Percentiles rank a stretch among this genome's conserved stretches.
phyloP scores from a whole-genome alignment of 257 asterid species.

The Solanum medicagineum region DNA sequence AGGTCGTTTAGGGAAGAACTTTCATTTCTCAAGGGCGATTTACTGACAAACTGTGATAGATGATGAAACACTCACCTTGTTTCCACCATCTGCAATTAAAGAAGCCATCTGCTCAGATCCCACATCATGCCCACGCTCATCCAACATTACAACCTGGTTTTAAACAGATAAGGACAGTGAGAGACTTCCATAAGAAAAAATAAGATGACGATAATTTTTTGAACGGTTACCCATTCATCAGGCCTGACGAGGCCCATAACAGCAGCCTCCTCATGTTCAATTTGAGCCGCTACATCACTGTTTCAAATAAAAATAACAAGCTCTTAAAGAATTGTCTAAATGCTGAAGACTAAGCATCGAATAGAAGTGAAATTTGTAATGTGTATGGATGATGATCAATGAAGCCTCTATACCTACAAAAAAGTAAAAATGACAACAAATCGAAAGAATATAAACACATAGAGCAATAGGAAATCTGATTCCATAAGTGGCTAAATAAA shows the following conservation, averaged over 20 bases:
- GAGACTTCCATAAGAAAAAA: neutral
- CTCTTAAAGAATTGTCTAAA: neutral
- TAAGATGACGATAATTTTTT: neutral
- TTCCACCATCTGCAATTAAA: conserved; percentile 59
- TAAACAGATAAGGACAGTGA: neutral
- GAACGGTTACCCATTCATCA: conserved; percentile 57
- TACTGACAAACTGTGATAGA: neutral
- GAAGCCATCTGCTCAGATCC: conserved; percentile 72
- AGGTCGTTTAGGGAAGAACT: neutral
- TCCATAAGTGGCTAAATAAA: neutral
- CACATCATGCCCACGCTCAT: conserved; percentile 51
- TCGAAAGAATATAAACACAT: neutral
- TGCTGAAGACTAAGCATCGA: neutral
- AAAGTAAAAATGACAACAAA: neutral
- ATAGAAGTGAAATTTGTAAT: neutral
- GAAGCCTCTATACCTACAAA: neutral
- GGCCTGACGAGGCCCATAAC: conserved; percentile 45
- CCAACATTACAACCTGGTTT: conserved; percentile 68
- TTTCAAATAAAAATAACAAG: neutral
- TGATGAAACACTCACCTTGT: conserved; percentile 25
- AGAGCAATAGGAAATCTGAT: neutral
- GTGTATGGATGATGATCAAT: neutral
- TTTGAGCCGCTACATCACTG: conserved; percentile 62
- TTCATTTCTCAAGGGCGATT: neutral
- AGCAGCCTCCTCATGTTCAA: conserved; percentile 70